phyloP scores from a whole-genome alignment of 179 eudicot species.

The Silene coronaria region DNA sequence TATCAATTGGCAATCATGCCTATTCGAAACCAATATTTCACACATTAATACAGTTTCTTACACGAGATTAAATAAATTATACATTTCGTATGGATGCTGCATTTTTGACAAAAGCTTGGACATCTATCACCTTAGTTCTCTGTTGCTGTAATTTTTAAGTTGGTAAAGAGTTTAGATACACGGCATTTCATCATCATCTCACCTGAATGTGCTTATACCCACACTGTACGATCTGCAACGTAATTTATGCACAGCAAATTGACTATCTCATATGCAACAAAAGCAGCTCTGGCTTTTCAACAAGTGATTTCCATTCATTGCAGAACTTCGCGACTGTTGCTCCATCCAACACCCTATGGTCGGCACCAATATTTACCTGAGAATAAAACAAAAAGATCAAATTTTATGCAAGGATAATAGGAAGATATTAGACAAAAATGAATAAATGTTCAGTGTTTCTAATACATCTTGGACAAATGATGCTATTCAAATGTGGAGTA shows the following conservation, averaged over 20 bases:
- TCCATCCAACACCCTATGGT: slow-evolving; percentile 91
- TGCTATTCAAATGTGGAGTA: background rate
- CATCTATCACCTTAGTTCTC: background rate
- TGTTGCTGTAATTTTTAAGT: background rate
- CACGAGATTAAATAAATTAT: background rate
- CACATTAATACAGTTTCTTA: background rate
- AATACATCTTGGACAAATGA: background rate
- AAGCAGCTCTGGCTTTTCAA: slow-evolving; percentile 78
- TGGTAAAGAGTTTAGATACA: background rate
- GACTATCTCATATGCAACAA: slow-evolving; percentile 69
- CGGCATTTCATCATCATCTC: background rate
- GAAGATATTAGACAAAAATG: too few species aligned
- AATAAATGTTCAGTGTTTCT: background rate
- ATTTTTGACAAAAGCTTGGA: background rate
- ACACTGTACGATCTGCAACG: background rate
- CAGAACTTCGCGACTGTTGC: slow-evolving; percentile 88
- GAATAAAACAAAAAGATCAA: background rate
- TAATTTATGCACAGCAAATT: background rate
- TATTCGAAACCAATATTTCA: background rate
- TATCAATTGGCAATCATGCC: background rate
- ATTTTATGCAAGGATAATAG: too few species aligned
- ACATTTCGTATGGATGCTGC: background rate
- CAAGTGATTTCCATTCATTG: slow-evolving; percentile 77
- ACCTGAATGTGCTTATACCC: slow-evolving; percentile 8
- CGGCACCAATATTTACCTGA: slow-evolving; percentile 88